These are phyloP conservation scores for Aureobasidium zeae DNA, from an alignment of 2,329 filamentous ascomycete species.

Conservation along the genomic window DNA sequence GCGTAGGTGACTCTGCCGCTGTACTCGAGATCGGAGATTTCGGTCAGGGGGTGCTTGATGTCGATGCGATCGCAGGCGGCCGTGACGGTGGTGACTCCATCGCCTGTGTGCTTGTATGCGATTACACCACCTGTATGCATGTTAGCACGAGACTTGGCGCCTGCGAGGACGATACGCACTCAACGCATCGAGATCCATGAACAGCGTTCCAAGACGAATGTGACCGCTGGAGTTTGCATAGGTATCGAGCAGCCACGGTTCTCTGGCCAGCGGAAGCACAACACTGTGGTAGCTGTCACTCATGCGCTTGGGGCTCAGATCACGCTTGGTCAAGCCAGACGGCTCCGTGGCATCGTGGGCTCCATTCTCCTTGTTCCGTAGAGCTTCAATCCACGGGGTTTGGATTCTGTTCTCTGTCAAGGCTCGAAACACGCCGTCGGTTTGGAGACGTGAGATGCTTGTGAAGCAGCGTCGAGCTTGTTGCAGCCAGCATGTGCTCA, in stretches of 20 bases:
- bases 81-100: slow-evolving; percentile 54
- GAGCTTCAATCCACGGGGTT: slow-evolving; percentile 60
- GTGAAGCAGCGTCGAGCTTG: slow-evolving; percentile 9
- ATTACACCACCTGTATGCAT: slow-evolving; percentile 52
- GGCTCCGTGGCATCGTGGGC: slow-evolving; percentile 25
- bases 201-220: slow-evolving; percentile 61
- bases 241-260: slow-evolving; percentile 67
- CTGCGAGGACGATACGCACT: neutral
- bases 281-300: slow-evolving; percentile 60
- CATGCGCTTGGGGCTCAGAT: slow-evolving; percentile 59
- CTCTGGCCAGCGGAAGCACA: slow-evolving; percentile 59
- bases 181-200: slow-evolving; percentile 73
- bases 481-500: neutral
- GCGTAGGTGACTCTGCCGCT: slow-evolving; percentile 62
- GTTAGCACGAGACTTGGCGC: neutral
- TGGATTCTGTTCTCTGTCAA: slow-evolving; percentile 51
- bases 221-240: slow-evolving; percentile 70
- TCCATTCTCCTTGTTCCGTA: slow-evolving; percentile 43
- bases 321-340: slow-evolving; percentile 38
- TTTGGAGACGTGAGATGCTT: slow-evolving; percentile 23
- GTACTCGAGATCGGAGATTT: slow-evolving; percentile 70
- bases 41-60: slow-evolving; percentile 61
- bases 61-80: slow-evolving; percentile 56
- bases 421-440: slow-evolving; percentile 52
- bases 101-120: slow-evolving; percentile 63